Evolutionary conservation across 768 basidiomycete species (phyloP).

Genomic region (Mycena floridula): DNA sequence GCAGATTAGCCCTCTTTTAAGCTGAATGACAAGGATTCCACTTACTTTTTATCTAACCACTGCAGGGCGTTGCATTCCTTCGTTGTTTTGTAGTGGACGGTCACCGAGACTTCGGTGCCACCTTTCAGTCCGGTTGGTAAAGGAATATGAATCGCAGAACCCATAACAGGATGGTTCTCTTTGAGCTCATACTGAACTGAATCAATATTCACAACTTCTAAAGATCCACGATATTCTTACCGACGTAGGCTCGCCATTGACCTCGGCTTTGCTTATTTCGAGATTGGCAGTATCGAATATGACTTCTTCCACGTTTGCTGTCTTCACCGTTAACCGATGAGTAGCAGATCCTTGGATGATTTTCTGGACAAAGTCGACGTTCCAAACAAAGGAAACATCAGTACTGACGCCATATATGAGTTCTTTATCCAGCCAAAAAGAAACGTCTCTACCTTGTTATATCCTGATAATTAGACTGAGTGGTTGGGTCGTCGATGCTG

Average conservation of each 20-base stretch:
- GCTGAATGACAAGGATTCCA: slow-evolving; percentile 3
- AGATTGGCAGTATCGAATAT: slow-evolving; percentile 79
- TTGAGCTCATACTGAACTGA: slow-evolving; percentile 44
- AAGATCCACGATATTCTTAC: slow-evolving; percentile 27
- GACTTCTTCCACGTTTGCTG: slow-evolving; percentile 47
- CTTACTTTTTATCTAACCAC: slow-evolving; percentile 80
- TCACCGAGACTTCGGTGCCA: slow-evolving; percentile 47
- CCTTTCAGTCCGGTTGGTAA: slow-evolving; percentile 37
- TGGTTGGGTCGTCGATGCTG: slow-evolving; percentile 55
- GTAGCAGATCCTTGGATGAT: slow-evolving; percentile 59
- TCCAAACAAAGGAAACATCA: slow-evolving; percentile 74
- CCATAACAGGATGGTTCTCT: slow-evolving; percentile 64
- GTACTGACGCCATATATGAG: too few relatives aligned
- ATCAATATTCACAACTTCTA: background rate
- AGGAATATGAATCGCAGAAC: slow-evolving; percentile 62
- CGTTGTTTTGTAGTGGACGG: slow-evolving; percentile 68
- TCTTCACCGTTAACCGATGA: slow-evolving; percentile 52
- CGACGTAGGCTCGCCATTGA: slow-evolving; percentile 41
- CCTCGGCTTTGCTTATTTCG: slow-evolving; percentile 45
- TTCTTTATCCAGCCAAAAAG: too few relatives aligned
- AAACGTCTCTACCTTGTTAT: too few relatives aligned
- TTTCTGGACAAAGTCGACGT: slow-evolving; percentile 61
- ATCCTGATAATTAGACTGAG: slow-evolving; percentile 74
- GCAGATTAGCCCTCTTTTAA: slow-evolving; percentile 1
- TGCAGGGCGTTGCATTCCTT: slow-evolving; percentile 71